A percentile compares a stretch with the other conserved stretches of the same genome.
Evolutionary conservation across 805 yeast species (phyloP).

Genomic region (Ogataea methanolica): DNA sequence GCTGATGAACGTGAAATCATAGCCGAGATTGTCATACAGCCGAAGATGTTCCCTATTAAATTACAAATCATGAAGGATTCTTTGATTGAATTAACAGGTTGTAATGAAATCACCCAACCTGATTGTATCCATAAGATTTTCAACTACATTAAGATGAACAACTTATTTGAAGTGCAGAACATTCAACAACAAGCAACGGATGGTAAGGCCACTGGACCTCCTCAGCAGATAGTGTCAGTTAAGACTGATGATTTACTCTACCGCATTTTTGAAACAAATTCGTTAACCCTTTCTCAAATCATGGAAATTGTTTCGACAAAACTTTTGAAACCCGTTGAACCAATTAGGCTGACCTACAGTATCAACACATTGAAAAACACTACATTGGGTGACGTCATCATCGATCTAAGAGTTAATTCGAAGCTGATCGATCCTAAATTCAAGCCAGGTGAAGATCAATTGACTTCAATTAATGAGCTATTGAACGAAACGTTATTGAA

Average conservation of each 20-base stretch:
- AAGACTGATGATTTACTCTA: constrained; percentile 42
- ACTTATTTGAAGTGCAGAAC: constrained; percentile 31
- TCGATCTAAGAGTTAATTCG: constrained; percentile 63
- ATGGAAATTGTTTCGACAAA: constrained; percentile 62
- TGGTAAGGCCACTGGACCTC: constrained; percentile 10
- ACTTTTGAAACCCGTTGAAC: constrained; percentile 73
- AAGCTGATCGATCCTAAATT: constrained; percentile 34
- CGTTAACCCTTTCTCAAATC: constrained; percentile 66
- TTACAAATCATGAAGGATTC: constrained; percentile 57
- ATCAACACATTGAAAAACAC: constrained; percentile 73
- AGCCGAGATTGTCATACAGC: constrained; percentile 73
- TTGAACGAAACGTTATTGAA: constrained; percentile 40
- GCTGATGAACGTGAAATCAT: constrained; percentile 44
- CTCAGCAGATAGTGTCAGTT: constrained; percentile 25
- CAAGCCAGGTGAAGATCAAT: constrained; percentile 31
- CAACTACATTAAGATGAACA: constrained; percentile 33
- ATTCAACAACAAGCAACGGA: constrained; percentile 10
- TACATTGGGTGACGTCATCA: constrained; percentile 73
- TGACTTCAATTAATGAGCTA: constrained; percentile 38
- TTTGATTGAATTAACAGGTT: constrained; percentile 69
- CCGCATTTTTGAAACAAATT: constrained; percentile 43
- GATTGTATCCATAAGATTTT: constrained; percentile 52
- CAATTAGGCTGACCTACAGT: constrained; percentile 70
- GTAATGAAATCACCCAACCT: constrained; percentile 76
- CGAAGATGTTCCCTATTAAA: constrained; percentile 68